Percentiles rank a stretch among this genome's conserved stretches.
Evolutionary conservation across 2,329 filamentous ascomycete species (phyloP).

Genomic region (Fusarium setosum): DNA sequence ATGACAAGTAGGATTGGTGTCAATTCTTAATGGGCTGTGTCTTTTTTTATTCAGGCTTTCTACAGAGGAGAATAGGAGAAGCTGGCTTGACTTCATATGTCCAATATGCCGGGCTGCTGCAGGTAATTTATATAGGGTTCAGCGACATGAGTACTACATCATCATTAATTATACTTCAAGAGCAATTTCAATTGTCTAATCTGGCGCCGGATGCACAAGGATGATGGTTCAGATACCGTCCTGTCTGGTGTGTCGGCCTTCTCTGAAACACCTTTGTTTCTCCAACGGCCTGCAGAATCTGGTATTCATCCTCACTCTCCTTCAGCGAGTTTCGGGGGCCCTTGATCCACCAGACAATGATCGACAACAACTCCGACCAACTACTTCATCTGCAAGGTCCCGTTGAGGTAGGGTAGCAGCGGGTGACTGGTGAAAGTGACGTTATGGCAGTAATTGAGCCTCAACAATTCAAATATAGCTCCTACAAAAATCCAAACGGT

Average conservation of each 20-base stretch:
- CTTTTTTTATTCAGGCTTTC: background rate
- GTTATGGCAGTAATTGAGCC: slow-evolving; percentile 18
- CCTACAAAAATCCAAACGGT: background rate
- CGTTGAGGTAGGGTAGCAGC: slow-evolving; percentile 29
- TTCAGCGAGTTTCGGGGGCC: slow-evolving; percentile 11
- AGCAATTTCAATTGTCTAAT: background rate
- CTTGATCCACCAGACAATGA: slow-evolving; percentile 31
- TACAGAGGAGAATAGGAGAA: background rate
- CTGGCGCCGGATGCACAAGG: background rate
- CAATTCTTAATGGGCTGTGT: background rate
- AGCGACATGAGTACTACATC: background rate
- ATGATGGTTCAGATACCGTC: background rate
- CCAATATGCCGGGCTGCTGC: background rate
- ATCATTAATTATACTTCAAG: background rate
- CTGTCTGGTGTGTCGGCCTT: slow-evolving; percentile 13
- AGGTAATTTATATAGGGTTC: slow-evolving; percentile 17
- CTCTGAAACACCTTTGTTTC: slow-evolving; percentile 6
- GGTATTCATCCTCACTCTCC: slow-evolving; percentile 1
- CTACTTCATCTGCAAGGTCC: slow-evolving; percentile 41
- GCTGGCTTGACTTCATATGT: background rate
- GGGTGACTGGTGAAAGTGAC: slow-evolving; percentile 32
- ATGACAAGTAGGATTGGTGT: background rate
- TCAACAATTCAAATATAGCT: slow-evolving; percentile 5
- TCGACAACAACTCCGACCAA: slow-evolving; percentile 25
- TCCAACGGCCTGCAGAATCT: slow-evolving; percentile 28